Percentiles rank a stretch among this genome's conserved stretches.
Evolutionary conservation across 2,329 filamentous ascomycete species (phyloP).

Genomic region (Leptodontidium sp.): DNA sequence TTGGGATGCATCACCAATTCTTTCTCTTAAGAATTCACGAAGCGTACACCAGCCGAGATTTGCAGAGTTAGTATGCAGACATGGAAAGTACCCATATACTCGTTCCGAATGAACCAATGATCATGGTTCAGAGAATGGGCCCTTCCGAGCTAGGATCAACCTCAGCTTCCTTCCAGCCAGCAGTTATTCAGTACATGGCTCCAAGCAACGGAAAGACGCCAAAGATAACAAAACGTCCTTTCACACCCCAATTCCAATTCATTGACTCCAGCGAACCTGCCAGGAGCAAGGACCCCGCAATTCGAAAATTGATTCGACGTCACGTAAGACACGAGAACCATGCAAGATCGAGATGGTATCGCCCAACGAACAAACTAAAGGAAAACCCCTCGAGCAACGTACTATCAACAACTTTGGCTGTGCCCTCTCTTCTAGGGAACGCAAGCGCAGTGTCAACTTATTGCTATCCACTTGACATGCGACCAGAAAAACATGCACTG

Average conservation of each 20-base stretch:
- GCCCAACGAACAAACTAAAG: neutral
- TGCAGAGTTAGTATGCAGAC: too few species aligned
- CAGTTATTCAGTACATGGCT: neutral
- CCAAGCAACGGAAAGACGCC: neutral
- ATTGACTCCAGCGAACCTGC: neutral
- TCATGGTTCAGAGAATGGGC: constrained; percentile 1
- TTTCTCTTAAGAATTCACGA: neutral
- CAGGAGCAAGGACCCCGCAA: neutral
- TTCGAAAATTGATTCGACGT: neutral
- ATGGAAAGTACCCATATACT: neutral
- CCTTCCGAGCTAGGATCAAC: neutral
- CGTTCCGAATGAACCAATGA: neutral
- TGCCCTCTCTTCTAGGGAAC: neutral
- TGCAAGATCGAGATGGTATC: neutral
- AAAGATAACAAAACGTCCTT: neutral
- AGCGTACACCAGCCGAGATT: neutral
- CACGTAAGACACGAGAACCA: neutral
- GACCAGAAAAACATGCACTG: constrained; percentile 24
- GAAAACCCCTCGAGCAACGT: neutral
- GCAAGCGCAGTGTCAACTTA: neutral
- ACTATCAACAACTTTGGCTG: neutral
- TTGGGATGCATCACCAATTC: neutral
- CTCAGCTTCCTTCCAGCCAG: neutral
- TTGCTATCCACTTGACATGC: constrained; percentile 5
- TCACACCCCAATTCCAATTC: neutral